Conservation (phyloP, 2,329 filamentous ascomycete genomes). For the Westerdykella aurantiaca region DNA sequence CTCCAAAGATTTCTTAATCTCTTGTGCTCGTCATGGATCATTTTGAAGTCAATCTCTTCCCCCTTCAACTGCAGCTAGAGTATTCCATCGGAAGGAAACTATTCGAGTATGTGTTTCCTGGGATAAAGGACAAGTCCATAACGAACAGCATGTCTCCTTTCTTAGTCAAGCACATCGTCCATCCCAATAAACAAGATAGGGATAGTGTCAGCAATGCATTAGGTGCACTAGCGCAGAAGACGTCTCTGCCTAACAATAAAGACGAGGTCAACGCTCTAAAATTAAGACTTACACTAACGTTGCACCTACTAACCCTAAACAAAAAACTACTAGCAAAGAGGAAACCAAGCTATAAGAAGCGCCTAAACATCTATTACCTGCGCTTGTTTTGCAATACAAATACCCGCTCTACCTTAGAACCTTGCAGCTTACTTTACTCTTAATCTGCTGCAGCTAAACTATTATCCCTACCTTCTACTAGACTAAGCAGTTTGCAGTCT, state of each 20-base stretch:
- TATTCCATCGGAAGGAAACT: slow-evolving; percentile 85
- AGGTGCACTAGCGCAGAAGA: slow-evolving; percentile 12
- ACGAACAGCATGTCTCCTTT: slow-evolving; percentile 57
- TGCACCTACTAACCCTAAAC: slow-evolving; percentile 50
- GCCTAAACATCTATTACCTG: slow-evolving; percentile 29
- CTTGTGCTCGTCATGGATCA: slow-evolving; percentile 69
- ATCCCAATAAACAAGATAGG: slow-evolving; percentile 43
- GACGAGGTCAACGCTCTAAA: slow-evolving; percentile 71
- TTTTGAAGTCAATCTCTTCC: slow-evolving; percentile 90
- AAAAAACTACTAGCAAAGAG: slow-evolving; percentile 27
- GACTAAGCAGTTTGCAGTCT: slow-evolving; percentile 28
- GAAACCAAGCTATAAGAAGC: slow-evolving; percentile 18
- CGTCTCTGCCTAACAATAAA: slow-evolving; percentile 20
- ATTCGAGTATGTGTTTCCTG: slow-evolving; percentile 97
- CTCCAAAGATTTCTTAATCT: slow-evolving; percentile 12
- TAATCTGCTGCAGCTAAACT: slow-evolving; percentile 14
- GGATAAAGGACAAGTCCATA: slow-evolving; percentile 52
- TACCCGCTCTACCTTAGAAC: slow-evolving; percentile 25
- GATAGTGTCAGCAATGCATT: slow-evolving; percentile 38
- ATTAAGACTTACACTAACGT: slow-evolving; percentile 73
- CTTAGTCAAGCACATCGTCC: slow-evolving; percentile 49
- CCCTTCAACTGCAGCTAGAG: slow-evolving; percentile 89
- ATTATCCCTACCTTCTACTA: slow-evolving; percentile 11
- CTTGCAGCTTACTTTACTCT: slow-evolving; percentile 29
- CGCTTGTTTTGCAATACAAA: slow-evolving; percentile 31